Percentiles rank a stretch among this genome's conserved stretches.
Evolutionary conservation across 768 basidiomycete genomes (phyloP).

Genomic region (Auricularia sp.): DNA sequence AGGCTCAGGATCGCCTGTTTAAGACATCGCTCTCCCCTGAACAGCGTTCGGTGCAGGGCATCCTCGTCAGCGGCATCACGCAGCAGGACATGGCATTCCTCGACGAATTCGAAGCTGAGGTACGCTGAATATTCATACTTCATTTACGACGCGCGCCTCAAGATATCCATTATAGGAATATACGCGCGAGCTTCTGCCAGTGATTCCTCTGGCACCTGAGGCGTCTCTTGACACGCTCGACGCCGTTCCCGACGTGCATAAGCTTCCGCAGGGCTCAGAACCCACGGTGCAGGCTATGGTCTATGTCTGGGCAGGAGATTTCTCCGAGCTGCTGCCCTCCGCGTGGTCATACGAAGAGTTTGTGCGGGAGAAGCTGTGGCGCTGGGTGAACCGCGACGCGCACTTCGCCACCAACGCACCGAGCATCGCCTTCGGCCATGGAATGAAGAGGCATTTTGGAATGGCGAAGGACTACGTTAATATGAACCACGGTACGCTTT

Average conservation of each 20-base stretch:
- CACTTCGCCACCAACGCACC: neutral
- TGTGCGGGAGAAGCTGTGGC: neutral
- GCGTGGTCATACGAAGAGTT: conserved; percentile 19
- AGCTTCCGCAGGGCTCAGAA: neutral
- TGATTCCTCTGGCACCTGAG: neutral
- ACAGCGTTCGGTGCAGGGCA: conserved; percentile 26
- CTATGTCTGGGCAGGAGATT: neutral
- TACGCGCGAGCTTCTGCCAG: neutral
- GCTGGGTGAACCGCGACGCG: neutral
- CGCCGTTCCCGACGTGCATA: neutral
- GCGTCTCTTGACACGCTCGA: neutral
- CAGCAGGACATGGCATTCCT: conserved; percentile 22
- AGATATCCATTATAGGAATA: neutral
- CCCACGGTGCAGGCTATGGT: neutral
- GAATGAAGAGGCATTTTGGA: conserved; percentile 22
- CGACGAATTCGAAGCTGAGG: conserved; percentile 32
- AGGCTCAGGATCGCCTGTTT: conserved; percentile 12
- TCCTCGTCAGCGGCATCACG: conserved; percentile 25
- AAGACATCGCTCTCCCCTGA: conserved; percentile 11
- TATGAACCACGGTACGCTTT: neutral
- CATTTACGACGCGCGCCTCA: neutral
- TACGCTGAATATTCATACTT: neutral
- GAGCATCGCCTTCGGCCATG: conserved; percentile 16
- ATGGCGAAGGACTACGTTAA: conserved; percentile 16
- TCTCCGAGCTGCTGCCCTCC: neutral